Evolutionary conservation across 179 eudicot genomes (phyloP), one percentile per base, ranked within the genome.

Genomic region (Patellifolia procumbens): DNA sequence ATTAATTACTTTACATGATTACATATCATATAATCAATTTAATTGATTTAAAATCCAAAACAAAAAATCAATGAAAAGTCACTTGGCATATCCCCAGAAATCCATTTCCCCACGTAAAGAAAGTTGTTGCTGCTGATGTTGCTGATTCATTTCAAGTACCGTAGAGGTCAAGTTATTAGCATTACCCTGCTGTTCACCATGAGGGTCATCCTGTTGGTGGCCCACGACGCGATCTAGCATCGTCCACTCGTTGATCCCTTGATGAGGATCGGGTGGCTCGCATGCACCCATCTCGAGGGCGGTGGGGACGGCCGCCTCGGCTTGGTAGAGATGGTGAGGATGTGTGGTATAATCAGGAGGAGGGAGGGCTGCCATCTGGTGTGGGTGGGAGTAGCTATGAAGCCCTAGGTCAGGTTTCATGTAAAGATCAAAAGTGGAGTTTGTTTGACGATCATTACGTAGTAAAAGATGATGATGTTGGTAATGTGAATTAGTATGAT

Each of bases 71-170:
- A 34, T 34, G 31, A 46, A 31, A 35, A 29, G 65, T 80, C 81
- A 89, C 79, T 90, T 93, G 17, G 81, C 87, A 76, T 91, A 93
- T 1, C 93, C 93, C 98, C 98, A 93, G 76, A 93, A 90, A 78
- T 93, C 92, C 94, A 87, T 93, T 82, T 93, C 97, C 6, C 92
- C 91, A 2, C 89, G 89, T 29, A 90, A 78, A 28, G 98, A 83
- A 28, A 87, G 82, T 45, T 67, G 85, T 43, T 79, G 82, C 8
- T 66, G 85, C 22, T 79, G 91, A 19, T 78, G 82, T 28, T 66
- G 85, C 17, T 79, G 91, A 74, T 83, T 83, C 76, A 85, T 87
- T 17, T 86, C 89, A 63, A 84, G 89, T 34, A 86, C 86, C 16
- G 90, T 77, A 1, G 92, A 64, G 4, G 83, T 76, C 49, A 73